phyloP scores from a whole-genome alignment of 208 protist genomes.

The Dictyostelium gargantuum region DNA sequence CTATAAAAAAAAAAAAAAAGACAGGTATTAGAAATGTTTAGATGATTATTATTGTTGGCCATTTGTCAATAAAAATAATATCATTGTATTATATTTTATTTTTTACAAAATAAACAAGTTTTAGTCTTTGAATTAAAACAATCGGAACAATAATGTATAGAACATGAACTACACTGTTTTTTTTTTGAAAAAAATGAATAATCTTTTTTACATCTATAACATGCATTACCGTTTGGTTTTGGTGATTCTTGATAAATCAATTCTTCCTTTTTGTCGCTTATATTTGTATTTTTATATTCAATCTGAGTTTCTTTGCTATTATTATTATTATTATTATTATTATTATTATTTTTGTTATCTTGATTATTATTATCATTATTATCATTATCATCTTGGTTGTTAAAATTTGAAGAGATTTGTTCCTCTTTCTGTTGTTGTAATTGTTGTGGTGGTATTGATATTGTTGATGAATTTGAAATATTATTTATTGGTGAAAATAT shows the following conservation, averaged over 20 bases:
- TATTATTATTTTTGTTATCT: not conserved
- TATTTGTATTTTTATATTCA: not conserved
- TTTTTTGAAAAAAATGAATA: constrained; percentile 12
- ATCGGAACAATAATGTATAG: constrained; percentile 21
- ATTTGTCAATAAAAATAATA: too few species aligned
- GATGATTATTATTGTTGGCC: too few species aligned
- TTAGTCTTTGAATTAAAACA: constrained; percentile 33
- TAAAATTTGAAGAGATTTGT: not conserved
- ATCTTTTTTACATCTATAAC: constrained; percentile 41
- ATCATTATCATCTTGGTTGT: not conserved
- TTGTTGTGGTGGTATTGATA: not conserved
- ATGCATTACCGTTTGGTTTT: not conserved
- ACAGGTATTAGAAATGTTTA: too few species aligned
- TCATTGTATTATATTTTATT: too few species aligned
- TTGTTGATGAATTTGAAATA: not conserved
- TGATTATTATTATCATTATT: not conserved
- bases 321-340: not conserved
- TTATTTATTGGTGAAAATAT: too few species aligned
- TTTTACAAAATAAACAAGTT: constrained; percentile 44
- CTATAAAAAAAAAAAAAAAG: not conserved
- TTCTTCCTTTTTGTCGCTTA: not conserved
- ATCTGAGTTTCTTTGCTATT: not conserved
- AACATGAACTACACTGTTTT: constrained; percentile 7
- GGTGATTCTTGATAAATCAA: not conserved
- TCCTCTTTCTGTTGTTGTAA: not conserved